Evolutionary conservation across 2,329 filamentous ascomycete genomes (phyloP).

Genomic region (Chrysoporthe deuterocubensis): DNA sequence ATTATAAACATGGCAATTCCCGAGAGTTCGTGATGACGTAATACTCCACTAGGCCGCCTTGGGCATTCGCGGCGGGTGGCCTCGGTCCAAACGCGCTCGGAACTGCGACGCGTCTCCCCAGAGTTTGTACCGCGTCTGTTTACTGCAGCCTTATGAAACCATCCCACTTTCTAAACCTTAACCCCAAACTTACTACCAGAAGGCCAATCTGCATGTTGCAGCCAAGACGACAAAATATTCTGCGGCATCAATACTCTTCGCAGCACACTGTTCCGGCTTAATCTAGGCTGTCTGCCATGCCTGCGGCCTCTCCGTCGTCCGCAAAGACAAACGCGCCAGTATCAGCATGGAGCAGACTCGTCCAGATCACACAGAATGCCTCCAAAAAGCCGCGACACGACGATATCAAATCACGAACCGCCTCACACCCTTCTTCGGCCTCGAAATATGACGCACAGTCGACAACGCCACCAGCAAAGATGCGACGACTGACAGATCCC

Average conservation of each 20-base stretch:
- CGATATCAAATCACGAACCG: slow-evolving; percentile 16
- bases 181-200: background rate
- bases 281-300: slow-evolving; percentile 4
- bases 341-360: slow-evolving; percentile 27
- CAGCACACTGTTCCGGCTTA: background rate
- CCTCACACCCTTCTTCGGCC: background rate
- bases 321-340: background rate
- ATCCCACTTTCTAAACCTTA: background rate
- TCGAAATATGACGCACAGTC: background rate
- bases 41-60: slow-evolving; percentile 9
- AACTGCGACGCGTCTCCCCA: slow-evolving; percentile 27
- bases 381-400: slow-evolving; percentile 15
- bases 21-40: background rate
- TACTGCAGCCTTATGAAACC: background rate
- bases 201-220: background rate
- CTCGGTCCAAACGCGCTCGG: slow-evolving; percentile 10
- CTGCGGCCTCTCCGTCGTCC: background rate
- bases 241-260: background rate
- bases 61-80: background rate
- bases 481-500: slow-evolving; percentile 5
- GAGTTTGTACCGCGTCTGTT: background rate
- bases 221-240: background rate
- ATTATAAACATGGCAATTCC: background rate
- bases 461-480: slow-evolving; percentile 7
- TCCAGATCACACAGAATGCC: slow-evolving; percentile 22